Evolutionary conservation across 306 rosid species (phyloP).

Genomic region (Canavalia ensiformis): DNA sequence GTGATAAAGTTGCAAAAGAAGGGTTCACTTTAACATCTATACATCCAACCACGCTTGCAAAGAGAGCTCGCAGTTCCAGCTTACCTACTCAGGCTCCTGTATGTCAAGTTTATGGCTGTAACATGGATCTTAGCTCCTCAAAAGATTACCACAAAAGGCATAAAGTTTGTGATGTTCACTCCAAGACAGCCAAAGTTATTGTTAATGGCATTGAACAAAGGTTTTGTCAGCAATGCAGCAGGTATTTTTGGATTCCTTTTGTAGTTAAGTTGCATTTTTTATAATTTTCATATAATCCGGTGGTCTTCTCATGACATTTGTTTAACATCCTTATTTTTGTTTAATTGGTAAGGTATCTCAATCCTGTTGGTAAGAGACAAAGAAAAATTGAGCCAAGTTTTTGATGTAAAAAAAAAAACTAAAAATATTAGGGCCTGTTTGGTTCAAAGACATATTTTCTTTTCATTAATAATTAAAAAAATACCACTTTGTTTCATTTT

Average conservation of each 20-base stretch:
- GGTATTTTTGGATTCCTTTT: constrained; percentile 52
- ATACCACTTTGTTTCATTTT: neutral
- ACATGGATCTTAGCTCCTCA: constrained; percentile 76
- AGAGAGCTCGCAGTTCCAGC: constrained; percentile 62
- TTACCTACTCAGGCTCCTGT: constrained; percentile 60
- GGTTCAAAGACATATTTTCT: neutral
- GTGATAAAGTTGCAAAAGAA: constrained; percentile 45
- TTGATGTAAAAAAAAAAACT: neutral
- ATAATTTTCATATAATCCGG: constrained; percentile 1
- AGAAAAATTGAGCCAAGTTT: constrained; percentile 1
- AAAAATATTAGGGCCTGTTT: neutral
- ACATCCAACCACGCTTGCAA: constrained; percentile 43
- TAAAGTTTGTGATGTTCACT: constrained; percentile 86
- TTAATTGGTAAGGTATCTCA: neutral
- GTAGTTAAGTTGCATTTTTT: constrained; percentile 1
- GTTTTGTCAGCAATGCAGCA: constrained; percentile 94
- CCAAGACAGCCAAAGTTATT: constrained; percentile 78
- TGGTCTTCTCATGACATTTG: constrained; percentile 33
- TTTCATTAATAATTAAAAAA: neutral
- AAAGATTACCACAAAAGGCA: constrained; percentile 88
- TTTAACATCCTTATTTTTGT: constrained; percentile 37
- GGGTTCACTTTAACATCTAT: constrained; percentile 46
- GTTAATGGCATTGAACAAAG: constrained; percentile 86
- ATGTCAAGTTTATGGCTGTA: constrained; percentile 85
- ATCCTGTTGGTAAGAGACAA: neutral